A percentile compares a stretch with the other conserved stretches of the same genome.
Evolutionary conservation across 78 protist species (phyloP).

Genomic region (Thecamonas trahens): DNA sequence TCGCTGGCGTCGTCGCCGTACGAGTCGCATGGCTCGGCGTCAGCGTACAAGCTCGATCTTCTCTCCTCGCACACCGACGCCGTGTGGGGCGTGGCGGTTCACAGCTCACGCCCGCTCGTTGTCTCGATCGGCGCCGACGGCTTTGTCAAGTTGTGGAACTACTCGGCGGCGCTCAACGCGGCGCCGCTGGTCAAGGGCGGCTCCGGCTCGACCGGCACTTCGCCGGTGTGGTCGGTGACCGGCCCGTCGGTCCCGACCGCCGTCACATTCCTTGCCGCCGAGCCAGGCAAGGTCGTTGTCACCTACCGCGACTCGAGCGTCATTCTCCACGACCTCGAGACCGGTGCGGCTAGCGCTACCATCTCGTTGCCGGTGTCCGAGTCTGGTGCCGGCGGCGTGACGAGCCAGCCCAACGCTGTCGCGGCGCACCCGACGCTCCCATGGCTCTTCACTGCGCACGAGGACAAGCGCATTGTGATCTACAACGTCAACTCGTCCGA

Average conservation of each 20-base stretch:
- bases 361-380: not conserved
- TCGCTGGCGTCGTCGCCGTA: no score
- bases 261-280: conserved; percentile 12
- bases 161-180: no score
- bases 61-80: no score
- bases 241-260: conserved; percentile 7
- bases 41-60: no score
- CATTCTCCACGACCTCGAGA: conserved; percentile 15
- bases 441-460: conserved; percentile 32
- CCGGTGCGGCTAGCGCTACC: conserved; percentile 18
- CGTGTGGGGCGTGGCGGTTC: no score
- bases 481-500: conserved; percentile 1
- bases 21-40: no score
- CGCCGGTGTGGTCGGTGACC: no score
- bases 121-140: no score
- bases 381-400: not conserved
- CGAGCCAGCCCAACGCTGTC: conserved; percentile 20
- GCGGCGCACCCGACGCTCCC: conserved; percentile 28
- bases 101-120: no score
- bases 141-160: no score
- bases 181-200: conserved; percentile 1
- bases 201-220: no score
- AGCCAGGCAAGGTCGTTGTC: conserved; percentile 12
- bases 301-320: conserved; percentile 24
- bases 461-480: conserved; percentile 35